Conservation (phyloP, 2,329 filamentous ascomycete genomes). For the Thermochaetoides dissita region DNA sequence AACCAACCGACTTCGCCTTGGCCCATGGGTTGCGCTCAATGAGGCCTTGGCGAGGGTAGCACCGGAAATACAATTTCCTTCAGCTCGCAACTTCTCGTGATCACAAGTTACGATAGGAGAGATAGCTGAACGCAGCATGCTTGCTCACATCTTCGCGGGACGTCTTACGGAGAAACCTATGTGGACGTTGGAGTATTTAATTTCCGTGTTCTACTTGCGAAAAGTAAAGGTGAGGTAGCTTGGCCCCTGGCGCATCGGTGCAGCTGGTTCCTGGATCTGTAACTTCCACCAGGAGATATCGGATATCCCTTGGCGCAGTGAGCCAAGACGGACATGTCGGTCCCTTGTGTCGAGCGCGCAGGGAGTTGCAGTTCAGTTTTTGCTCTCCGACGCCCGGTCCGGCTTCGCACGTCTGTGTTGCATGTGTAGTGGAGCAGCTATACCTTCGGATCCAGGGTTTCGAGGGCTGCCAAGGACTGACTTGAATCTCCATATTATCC, state of each 20-base stretch:
- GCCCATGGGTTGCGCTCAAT: too few relatives aligned
- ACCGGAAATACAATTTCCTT: too few relatives aligned
- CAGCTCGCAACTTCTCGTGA: too few relatives aligned
- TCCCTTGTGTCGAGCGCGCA: not conserved
- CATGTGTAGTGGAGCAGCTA: too few relatives aligned
- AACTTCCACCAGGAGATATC: not conserved
- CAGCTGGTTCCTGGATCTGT: too few relatives aligned
- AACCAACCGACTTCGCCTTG: too few relatives aligned
- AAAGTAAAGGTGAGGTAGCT: too few relatives aligned
- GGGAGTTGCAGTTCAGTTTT: not conserved
- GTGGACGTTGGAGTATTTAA: not conserved
- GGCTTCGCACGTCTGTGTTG: conserved; percentile 8
- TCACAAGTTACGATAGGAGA: not conserved
- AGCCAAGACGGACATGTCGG: conserved; percentile 13
- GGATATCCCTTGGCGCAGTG: conserved; percentile 4
- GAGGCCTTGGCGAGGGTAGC: too few relatives aligned
- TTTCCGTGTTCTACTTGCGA: too few relatives aligned
- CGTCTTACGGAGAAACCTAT: not conserved
- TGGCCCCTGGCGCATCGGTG: too few relatives aligned
- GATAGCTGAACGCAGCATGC: not conserved
- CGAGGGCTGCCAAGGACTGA: too few relatives aligned
- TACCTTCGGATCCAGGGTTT: too few relatives aligned
- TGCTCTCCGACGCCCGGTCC: conserved; percentile 12
- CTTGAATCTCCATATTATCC: conserved; percentile 2
- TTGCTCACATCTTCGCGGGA: conserved; percentile 6